phyloP scores from a whole-genome alignment of 441 rosid species.

The Erodium trifolium region DNA sequence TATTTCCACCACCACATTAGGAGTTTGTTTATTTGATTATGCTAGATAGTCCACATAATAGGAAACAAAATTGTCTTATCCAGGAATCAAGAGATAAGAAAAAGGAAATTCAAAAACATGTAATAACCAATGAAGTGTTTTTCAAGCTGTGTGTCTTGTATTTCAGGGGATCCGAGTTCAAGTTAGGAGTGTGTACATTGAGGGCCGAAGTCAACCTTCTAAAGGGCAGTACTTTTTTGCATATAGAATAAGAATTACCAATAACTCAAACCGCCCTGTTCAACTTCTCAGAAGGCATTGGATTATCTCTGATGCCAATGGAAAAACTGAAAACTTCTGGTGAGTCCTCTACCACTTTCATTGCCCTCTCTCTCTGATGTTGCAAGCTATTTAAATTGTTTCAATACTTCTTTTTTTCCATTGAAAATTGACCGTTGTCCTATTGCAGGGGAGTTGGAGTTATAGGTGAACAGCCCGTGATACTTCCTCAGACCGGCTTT shows the following conservation, averaged over 20 bases:
- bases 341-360: constrained; percentile 21
- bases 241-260: constrained; percentile 55
- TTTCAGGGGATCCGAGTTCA: constrained; percentile 61
- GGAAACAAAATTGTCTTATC: background rate
- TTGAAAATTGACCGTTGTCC: background rate
- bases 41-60: too few relatives aligned
- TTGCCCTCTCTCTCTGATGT: background rate
- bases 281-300: constrained; percentile 72
- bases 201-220: constrained; percentile 57
- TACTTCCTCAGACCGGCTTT: constrained; percentile 57
- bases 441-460: constrained; percentile 58
- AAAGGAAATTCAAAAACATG: background rate
- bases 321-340: constrained; percentile 58
- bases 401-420: background rate
- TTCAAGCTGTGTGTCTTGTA: constrained; percentile 10
- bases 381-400: too few relatives aligned
- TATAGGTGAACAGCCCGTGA: constrained; percentile 74
- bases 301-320: constrained; percentile 59
- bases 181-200: constrained; percentile 63
- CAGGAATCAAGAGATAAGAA: background rate
- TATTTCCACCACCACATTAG: too few relatives aligned
- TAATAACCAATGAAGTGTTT: background rate
- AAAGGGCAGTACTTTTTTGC: constrained; percentile 62
- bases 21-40: too few relatives aligned
- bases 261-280: constrained; percentile 60